These are phyloP conservation scores for Parachaetomium inaequale DNA, from an alignment of 495 filamentous ascomycete genomes.

Conservation along the genomic window DNA sequence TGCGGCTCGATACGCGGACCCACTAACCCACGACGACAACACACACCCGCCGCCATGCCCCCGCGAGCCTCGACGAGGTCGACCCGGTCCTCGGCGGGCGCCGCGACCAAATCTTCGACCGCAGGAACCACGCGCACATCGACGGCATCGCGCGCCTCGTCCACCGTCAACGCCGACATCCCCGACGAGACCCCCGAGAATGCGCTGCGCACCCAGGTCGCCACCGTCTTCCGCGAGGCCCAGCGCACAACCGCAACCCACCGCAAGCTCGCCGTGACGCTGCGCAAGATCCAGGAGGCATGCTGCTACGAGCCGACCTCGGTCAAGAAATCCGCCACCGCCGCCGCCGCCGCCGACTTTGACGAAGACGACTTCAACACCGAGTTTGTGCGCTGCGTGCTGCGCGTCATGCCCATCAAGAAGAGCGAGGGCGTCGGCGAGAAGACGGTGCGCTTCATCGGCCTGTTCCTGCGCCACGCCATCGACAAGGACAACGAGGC, in stretches of 20 bases:
- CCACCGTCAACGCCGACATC: constrained; percentile 55
- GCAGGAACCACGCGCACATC: constrained; percentile 47
- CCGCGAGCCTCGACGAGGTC: constrained; percentile 49
- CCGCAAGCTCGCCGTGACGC: constrained; percentile 78
- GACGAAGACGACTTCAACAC: constrained; percentile 82
- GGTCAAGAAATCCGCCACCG: constrained; percentile 46
- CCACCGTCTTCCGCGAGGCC: constrained; percentile 77
- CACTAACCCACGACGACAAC: constrained; percentile 5
- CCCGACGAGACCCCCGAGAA: constrained; percentile 71
- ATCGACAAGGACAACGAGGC: constrained; percentile 72
- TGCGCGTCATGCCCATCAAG: constrained; percentile 79
- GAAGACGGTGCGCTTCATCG: constrained; percentile 76
- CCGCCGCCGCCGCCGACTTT: constrained; percentile 54
- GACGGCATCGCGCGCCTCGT: constrained; percentile 59
- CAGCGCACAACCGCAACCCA: constrained; percentile 85
- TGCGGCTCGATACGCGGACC: background rate
- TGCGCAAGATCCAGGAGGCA: constrained; percentile 82
- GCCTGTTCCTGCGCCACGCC: constrained; percentile 76
- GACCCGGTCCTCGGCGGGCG: constrained; percentile 51
- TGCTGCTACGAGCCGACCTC: constrained; percentile 73
- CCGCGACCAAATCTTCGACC: constrained; percentile 51
- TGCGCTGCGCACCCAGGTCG: constrained; percentile 70
- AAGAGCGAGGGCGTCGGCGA: constrained; percentile 91
- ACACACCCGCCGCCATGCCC: constrained; percentile 22
- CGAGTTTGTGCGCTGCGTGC: constrained; percentile 76